Base-by-base conservation (phyloP, 1,139 yeast genomes). In the Geotrichum cucujoidarum region DNA sequence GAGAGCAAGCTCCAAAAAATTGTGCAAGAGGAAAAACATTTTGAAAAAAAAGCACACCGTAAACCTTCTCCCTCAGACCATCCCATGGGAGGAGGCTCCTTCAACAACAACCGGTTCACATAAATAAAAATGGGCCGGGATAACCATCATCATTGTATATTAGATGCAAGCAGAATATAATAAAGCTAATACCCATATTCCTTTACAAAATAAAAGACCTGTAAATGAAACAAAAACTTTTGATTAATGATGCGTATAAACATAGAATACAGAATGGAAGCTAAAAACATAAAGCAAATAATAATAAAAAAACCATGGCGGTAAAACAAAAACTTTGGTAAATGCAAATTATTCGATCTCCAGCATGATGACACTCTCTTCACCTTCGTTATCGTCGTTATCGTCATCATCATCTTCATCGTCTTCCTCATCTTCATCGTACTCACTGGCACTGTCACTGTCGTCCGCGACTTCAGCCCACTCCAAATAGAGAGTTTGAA, bases 401-500 rank as follows among this genome's bases (percentile, higher is more conserved):
- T 38, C 48, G 6, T 37, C 42, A n/a, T 40, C 50, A 16, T 51
- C 57, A 10, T 46, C 50, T 17, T 55, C 60, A 24, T 48, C 54
- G 16, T 52, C 58, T 13, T 52, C 55, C 13, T 55, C 51, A 34
- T 45, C 52, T 20, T 63, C 69, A 3, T 65, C 70, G 11, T 58
- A 63, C 30, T 65, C 66, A 17, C 64, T 66, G 16, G 60, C 65
- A 20, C 82, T 89, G 49, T 75, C 74, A 36, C 80, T 86, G 51
- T 81, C 83, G 40, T 82, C 88, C 21, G 74, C 69, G 11, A 73
- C 77, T 44, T 81, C 88, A 40, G 77, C 80, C 98, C 98, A 92
- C 60, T 89, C 95, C 25, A 89, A 79, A 62, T 83, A 88, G 48
- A 74, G 72, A 33, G 73, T 76, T 27, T 72, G 69, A 53, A 83